Percentiles rank a stretch among this genome's conserved stretches.
These are phyloP conservation scores for Wickerhamiella shivajii DNA, from an alignment of 805 yeast genomes.

Conservation along the genomic window DNA sequence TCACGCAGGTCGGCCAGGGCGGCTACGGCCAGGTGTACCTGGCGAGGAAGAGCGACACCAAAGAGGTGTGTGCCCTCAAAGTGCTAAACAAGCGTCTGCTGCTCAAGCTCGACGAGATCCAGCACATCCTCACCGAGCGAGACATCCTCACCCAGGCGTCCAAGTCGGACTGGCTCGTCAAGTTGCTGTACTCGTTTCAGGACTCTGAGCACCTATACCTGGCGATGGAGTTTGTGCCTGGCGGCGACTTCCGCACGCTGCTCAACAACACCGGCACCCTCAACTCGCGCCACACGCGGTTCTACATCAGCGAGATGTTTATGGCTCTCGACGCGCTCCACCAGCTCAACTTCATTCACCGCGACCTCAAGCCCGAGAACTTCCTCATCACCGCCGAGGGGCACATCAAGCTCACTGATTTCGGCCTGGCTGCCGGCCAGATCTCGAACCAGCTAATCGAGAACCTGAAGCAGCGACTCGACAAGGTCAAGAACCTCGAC, in stretches of 20 bases:
- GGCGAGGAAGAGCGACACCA: conserved; percentile 86
- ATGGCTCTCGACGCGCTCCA: conserved; percentile 87
- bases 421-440: conserved; percentile 94
- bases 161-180: conserved; percentile 90
- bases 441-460: conserved; percentile 87
- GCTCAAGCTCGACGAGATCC: conserved; percentile 82
- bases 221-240: conserved; percentile 99
- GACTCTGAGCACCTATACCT: conserved; percentile 77
- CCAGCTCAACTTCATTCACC: conserved; percentile 87
- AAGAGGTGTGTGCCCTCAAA: conserved; percentile 89
- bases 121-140: conserved; percentile 90
- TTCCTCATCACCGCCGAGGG: conserved; percentile 81
- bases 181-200: conserved; percentile 86
- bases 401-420: conserved; percentile 86
- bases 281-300: conserved; percentile 89
- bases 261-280: conserved; percentile 85
- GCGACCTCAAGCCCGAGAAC: conserved; percentile 93
- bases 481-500: conserved; percentile 61
- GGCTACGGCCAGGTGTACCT: conserved; percentile 98
- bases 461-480: conserved; percentile 57
- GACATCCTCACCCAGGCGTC: conserved; percentile 87
- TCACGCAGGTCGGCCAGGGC: conserved; percentile 98
- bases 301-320: conserved; percentile 93
- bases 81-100: conserved; percentile 76
- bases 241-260: conserved; percentile 94